These are phyloP conservation scores for Panicum hallii DNA, from an alignment of 202 grass and related monocot genomes.

Conservation along the genomic window DNA sequence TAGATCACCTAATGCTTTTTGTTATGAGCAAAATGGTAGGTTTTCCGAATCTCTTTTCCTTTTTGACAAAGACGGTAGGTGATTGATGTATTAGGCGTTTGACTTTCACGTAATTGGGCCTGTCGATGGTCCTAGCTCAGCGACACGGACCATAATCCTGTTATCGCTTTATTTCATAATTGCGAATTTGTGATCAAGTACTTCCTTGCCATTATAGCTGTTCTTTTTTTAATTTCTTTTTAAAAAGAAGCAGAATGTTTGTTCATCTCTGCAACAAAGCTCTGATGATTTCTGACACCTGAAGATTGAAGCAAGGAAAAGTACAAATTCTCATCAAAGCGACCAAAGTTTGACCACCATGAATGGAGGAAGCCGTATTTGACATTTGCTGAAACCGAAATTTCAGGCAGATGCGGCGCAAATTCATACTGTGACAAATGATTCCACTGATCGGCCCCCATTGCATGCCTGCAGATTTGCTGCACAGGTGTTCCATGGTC, in stretches of 20 bases:
- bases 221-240: too few species aligned
- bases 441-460: not conserved
- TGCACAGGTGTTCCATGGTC: conserved; percentile 69
- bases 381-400: conserved; percentile 8
- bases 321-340: not conserved
- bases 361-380: conserved; percentile 1
- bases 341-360: conserved; percentile 11
- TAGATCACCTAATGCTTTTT: conserved; percentile 59
- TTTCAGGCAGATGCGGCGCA: not conserved
- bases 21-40: conserved; percentile 24
- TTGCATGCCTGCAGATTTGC: conserved; percentile 57
- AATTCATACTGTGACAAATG: conserved; percentile 6
- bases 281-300: conserved; percentile 18
- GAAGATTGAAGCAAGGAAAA: conserved; percentile 23
- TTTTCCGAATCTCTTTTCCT: conserved; percentile 5
- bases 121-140: conserved; percentile 39
- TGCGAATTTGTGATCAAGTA: conserved; percentile 38
- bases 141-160: conserved; percentile 7
- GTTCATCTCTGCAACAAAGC: not conserved
- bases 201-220: conserved; percentile 28
- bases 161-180: not conserved
- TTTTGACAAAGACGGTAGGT: conserved; percentile 19
- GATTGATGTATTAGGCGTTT: conserved; percentile 53
- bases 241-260: not conserved
- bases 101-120: conserved; percentile 47